A percentile compares a stretch with the other conserved stretches of the same genome.
phyloP scores from a whole-genome alignment of 1,284 basidiomycete genomes.

The Ceratobasidium papillatum region DNA sequence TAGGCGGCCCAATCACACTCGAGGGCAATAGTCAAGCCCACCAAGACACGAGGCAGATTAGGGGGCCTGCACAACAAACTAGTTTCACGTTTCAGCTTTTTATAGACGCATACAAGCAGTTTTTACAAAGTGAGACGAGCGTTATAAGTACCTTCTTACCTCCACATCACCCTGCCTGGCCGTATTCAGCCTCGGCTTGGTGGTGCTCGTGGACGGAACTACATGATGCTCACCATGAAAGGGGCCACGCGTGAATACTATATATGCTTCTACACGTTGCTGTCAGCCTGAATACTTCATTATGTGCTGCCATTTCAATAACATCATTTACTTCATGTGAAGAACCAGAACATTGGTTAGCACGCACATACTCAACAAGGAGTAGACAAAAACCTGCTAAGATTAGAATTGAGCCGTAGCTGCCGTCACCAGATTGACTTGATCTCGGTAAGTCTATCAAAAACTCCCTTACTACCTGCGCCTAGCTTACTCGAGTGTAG shows the following conservation, averaged over 20 bases:
- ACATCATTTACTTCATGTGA: constrained; percentile 67
- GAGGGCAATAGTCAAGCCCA: background rate
- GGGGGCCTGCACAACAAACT: background rate
- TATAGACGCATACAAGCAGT: background rate
- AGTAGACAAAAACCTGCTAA: constrained; percentile 24
- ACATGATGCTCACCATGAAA: constrained; percentile 41
- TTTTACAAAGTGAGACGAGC: background rate
- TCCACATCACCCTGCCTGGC: background rate
- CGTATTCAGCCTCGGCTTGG: background rate
- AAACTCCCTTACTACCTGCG: too few species aligned
- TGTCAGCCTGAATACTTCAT: constrained; percentile 58
- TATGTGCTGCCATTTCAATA: constrained; percentile 68
- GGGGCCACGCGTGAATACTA: constrained; percentile 47
- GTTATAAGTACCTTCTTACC: too few species aligned
- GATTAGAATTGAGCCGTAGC: too few species aligned
- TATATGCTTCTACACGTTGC: constrained; percentile 71
- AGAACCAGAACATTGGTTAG: background rate
- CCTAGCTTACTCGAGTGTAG: too few species aligned
- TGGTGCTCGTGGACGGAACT: too few species aligned
- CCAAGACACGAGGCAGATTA: background rate
- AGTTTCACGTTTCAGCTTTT: background rate
- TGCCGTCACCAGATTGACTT: constrained; percentile 44
- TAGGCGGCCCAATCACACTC: background rate
- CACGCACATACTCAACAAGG: background rate
- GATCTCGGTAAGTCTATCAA: too few species aligned